phyloP scores from a whole-genome alignment of 352 stramenopile genomes.

The Phytophthora ramorum region DNA sequence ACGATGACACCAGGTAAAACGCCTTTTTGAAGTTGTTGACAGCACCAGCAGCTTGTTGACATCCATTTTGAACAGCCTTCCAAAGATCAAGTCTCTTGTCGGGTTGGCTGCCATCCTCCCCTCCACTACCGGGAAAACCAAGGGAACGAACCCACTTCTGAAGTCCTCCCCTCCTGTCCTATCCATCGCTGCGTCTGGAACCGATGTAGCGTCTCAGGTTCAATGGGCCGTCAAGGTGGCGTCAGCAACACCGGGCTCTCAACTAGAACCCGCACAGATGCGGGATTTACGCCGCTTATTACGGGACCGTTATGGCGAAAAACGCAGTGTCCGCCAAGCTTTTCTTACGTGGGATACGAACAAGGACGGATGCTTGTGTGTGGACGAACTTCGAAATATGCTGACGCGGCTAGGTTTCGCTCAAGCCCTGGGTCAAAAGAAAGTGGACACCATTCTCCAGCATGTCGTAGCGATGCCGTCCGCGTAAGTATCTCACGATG shows the following conservation, averaged over 20 bases:
- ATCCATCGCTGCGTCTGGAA: constrained; percentile 6
- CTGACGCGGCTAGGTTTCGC: constrained; percentile 48
- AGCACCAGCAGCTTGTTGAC: neutral
- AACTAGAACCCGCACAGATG: constrained; percentile 23
- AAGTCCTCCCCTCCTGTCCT: neutral
- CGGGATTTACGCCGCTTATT: constrained; percentile 49
- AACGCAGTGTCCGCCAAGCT: constrained; percentile 55
- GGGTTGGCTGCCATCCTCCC: neutral
- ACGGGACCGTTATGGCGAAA: constrained; percentile 66
- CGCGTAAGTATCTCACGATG: constrained; percentile 28
- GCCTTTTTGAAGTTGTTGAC: neutral
- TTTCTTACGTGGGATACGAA: constrained; percentile 70
- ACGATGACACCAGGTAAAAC: constrained; percentile 17
- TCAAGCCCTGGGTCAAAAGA: constrained; percentile 41
- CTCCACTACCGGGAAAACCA: neutral
- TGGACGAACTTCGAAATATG: constrained; percentile 51
- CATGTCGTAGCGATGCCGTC: constrained; percentile 42
- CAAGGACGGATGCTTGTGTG: constrained; percentile 55
- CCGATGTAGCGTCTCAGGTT: constrained; percentile 23
- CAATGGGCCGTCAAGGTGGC: constrained; percentile 51
- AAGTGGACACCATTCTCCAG: constrained; percentile 45
- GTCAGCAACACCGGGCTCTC: neutral
- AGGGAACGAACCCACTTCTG: neutral
- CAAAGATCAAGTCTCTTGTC: constrained; percentile 15
- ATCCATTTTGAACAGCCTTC: constrained; percentile 12